These are phyloP conservation scores for Scheffersomyces lignosus DNA, from an alignment of 805 yeast species.

Conservation along the genomic window DNA sequence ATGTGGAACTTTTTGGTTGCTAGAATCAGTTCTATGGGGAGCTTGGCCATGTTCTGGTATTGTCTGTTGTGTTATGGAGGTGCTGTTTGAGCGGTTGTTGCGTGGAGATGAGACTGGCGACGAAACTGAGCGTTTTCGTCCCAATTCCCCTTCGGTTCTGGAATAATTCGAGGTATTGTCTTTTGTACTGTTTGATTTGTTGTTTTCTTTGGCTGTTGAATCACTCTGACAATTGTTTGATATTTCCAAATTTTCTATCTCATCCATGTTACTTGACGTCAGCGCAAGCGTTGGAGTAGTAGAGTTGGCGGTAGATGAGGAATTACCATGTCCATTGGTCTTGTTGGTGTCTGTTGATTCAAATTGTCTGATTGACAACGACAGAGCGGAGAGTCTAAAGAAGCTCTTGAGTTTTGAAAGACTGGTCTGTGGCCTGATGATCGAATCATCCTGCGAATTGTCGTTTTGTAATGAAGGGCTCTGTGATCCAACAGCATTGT, in stretches of 20 bases:
- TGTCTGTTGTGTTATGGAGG: not conserved
- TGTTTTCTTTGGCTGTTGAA: not conserved
- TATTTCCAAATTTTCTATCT: not conserved
- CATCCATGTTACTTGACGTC: not conserved
- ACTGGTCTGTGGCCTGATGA: slow-evolving; percentile 19
- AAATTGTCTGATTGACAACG: not conserved
- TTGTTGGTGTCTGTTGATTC: not conserved
- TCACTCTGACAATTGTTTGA: not conserved
- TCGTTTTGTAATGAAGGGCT: slow-evolving; percentile 6
- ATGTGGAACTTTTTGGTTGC: slow-evolving; percentile 10
- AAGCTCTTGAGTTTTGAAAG: slow-evolving; percentile 28
- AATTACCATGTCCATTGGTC: not conserved
- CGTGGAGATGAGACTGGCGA: slow-evolving; percentile 27
- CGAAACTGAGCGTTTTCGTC: slow-evolving; percentile 18
- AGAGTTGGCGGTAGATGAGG: slow-evolving; percentile 2
- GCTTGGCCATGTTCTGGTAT: not conserved
- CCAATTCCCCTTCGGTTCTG: too few relatives aligned
- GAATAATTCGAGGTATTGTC: too few relatives aligned
- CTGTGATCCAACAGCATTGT: not conserved
- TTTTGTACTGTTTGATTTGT: not conserved
- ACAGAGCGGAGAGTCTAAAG: slow-evolving; percentile 20
- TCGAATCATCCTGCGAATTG: too few relatives aligned
- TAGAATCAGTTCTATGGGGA: not conserved
- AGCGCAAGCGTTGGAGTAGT: slow-evolving; percentile 6
- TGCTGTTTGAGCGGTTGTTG: slow-evolving; percentile 5